A percentile compares a stretch with the other conserved stretches of the same genome.
These are phyloP conservation scores for Trebouxia gelatinosa DNA, from an alignment of 163 green algal species.

Conservation along the genomic window DNA sequence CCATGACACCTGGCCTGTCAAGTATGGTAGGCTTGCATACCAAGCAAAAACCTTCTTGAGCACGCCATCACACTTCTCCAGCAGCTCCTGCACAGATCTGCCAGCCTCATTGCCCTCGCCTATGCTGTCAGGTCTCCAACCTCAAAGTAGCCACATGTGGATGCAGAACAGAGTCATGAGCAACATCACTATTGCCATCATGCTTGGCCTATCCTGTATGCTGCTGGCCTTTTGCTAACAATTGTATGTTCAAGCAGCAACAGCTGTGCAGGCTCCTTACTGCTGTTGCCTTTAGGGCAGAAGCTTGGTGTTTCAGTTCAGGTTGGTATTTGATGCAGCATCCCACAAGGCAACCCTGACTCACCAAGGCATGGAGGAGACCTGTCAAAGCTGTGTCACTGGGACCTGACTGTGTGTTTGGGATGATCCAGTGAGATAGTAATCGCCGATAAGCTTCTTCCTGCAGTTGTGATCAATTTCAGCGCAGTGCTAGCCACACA, in stretches of 20 bases:
- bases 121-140: too few relatives aligned
- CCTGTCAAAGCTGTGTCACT: neutral
- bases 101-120: too few relatives aligned
- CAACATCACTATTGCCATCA: too few relatives aligned
- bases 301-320: too few relatives aligned
- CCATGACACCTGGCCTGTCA: constrained; percentile 4
- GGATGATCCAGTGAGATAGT: constrained; percentile 11
- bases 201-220: too few relatives aligned
- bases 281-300: too few relatives aligned
- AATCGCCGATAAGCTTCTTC: neutral
- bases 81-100: constrained; percentile 12
- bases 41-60: constrained; percentile 19
- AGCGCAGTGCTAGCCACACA: neutral
- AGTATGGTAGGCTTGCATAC: constrained; percentile 22
- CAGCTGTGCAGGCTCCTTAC: too few relatives aligned
- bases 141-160: too few relatives aligned
- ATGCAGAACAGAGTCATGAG: too few relatives aligned
- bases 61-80: neutral
- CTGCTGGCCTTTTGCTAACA: too few relatives aligned
- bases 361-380: neutral
- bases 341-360: neutral
- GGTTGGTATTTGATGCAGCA: too few relatives aligned
- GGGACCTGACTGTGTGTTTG: neutral
- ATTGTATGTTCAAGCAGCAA: too few relatives aligned
- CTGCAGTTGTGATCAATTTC: neutral